These are phyloP conservation scores for Gnetum montanum DNA, from an alignment of 75 land plant genomes.

Conservation along the genomic window DNA sequence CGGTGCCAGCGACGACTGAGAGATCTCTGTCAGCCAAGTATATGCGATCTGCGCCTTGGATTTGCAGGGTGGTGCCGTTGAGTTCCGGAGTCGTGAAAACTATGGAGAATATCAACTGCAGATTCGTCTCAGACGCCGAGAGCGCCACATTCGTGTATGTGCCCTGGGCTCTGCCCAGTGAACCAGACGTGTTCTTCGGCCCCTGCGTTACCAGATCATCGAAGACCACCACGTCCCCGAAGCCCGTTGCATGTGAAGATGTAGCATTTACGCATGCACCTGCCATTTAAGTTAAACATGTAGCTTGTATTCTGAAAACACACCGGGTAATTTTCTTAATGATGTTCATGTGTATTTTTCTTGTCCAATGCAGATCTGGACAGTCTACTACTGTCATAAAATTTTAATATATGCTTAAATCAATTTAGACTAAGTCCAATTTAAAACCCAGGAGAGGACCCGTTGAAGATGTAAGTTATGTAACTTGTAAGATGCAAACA, in stretches of 20 bases:
- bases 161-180: slow-evolving; percentile 19
- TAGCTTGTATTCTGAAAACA: too few relatives aligned
- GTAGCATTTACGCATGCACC: not conserved
- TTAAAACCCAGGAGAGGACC: too few relatives aligned
- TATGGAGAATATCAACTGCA: not conserved
- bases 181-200: slow-evolving; percentile 5
- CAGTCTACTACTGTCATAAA: too few relatives aligned
- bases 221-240: slow-evolving; percentile 6
- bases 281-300: too few relatives aligned
- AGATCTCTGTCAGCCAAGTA: slow-evolving; percentile 7
- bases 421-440: too few relatives aligned
- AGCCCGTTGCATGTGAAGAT: not conserved
- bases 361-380: too few relatives aligned
- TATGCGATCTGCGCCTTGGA: slow-evolving; percentile 3
- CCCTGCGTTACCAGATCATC: slow-evolving; percentile 20
- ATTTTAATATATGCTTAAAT: too few relatives aligned
- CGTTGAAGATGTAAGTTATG: too few relatives aligned
- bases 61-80: slow-evolving; percentile 12
- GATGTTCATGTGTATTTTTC: too few relatives aligned
- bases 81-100: not conserved
- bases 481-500: too few relatives aligned
- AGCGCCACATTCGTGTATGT: not conserved
- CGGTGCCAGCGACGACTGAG: slow-evolving; percentile 18
- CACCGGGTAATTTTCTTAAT: too few relatives aligned
- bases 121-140: not conserved